These are phyloP conservation scores for Ichthyophthirius multifiliis DNA, from an alignment of 169 alveolate species.

Conservation along the genomic window DNA sequence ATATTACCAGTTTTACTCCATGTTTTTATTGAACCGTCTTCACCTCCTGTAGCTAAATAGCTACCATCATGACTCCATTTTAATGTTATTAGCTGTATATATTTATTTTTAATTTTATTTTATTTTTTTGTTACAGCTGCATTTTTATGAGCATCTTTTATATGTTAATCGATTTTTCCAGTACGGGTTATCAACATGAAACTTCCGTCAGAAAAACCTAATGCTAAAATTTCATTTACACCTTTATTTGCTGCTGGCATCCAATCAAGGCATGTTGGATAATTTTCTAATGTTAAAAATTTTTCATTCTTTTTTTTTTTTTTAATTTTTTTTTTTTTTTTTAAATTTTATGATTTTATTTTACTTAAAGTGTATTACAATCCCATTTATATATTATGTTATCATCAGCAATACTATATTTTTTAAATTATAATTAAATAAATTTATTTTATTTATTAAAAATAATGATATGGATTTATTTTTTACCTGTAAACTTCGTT, in stretches of 20 bases:
- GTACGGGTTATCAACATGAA: slow-evolving; percentile 51
- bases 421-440: background rate
- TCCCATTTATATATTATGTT: slow-evolving; percentile 73
- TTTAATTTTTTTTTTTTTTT: background rate
- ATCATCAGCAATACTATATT: slow-evolving; percentile 60
- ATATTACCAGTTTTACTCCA: slow-evolving; percentile 85
- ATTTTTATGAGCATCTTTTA: slow-evolving; percentile 70
- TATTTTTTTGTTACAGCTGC: slow-evolving; percentile 52
- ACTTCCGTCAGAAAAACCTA: slow-evolving; percentile 73
- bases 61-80: slow-evolving; percentile 87
- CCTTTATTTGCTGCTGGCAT: slow-evolving; percentile 51
- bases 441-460: background rate
- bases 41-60: slow-evolving; percentile 83
- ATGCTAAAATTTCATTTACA: slow-evolving; percentile 61
- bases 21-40: slow-evolving; percentile 82
- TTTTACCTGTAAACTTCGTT: slow-evolving; percentile 64
- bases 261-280: slow-evolving; percentile 72
- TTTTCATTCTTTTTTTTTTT: slow-evolving; percentile 11
- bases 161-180: slow-evolving; percentile 66
- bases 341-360: background rate
- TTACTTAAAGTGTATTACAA: slow-evolving; percentile 59
- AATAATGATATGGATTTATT: background rate
- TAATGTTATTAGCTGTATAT: slow-evolving; percentile 50
- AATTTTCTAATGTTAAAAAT: slow-evolving; percentile 48
- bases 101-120: too few species aligned